A percentile compares a stretch with the other conserved stretches of the same genome.
These are phyloP conservation scores for Nannizziopsis arthrosporioides DNA, from an alignment of 2,329 filamentous ascomycete species.

Conservation along the genomic window DNA sequence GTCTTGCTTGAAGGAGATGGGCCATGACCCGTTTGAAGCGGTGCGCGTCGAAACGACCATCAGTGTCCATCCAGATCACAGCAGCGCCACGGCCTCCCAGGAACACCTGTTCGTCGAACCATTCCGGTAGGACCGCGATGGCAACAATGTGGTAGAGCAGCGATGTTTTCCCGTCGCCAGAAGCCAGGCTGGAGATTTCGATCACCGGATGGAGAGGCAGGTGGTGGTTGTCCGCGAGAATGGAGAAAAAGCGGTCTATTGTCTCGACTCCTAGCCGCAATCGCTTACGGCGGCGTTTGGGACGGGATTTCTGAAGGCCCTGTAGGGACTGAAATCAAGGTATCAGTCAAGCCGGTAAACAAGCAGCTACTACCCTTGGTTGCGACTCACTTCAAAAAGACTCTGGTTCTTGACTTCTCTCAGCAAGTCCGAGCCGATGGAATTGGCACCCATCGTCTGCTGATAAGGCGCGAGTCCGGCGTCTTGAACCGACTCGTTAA, in stretches of 20 bases:
- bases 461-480: no score
- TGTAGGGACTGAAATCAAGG: constrained; percentile 3
- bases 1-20: constrained; percentile 18
- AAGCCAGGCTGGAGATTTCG: constrained; percentile 42
- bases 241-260: constrained; percentile 6
- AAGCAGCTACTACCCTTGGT: neutral
- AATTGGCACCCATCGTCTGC: constrained; percentile 12
- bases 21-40: constrained; percentile 31
- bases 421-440: constrained; percentile 44
- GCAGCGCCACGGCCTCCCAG: constrained; percentile 39
- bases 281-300: neutral
- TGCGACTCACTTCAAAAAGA: constrained; percentile 39
- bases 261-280: constrained; percentile 2
- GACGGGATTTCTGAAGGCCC: neutral
- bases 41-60: constrained; percentile 42
- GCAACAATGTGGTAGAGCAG: constrained; percentile 47
- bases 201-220: constrained; percentile 30
- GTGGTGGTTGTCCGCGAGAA: neutral
- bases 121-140: constrained; percentile 39
- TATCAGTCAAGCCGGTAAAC: neutral
- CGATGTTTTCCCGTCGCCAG: constrained; percentile 47
- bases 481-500: no score
- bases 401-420: constrained; percentile 39
- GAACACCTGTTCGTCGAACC: constrained; percentile 18
- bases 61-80: constrained; percentile 46